Conservation (phyloP, 768 basidiomycete species). For the Pleurotus sapidus region DNA sequence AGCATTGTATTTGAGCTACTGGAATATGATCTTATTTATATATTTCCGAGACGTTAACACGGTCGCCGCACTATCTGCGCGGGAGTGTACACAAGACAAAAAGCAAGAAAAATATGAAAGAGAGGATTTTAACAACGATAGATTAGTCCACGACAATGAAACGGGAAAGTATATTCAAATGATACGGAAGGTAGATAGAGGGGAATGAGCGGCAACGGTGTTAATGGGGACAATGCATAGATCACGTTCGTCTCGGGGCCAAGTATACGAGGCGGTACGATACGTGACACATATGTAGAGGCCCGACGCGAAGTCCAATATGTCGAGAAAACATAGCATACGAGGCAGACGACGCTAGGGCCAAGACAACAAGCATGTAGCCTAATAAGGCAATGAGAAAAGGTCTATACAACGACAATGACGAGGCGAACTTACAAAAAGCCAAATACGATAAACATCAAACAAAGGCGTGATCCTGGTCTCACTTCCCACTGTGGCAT, state of each 20-base stretch:
- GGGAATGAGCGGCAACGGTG: neutral
- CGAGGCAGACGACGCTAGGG: neutral
- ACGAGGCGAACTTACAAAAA: constrained; percentile 10
- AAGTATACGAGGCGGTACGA: constrained; percentile 57
- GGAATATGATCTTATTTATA: too few species aligned
- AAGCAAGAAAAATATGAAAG: constrained; percentile 37
- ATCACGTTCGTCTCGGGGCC: constrained; percentile 68
- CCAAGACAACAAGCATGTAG: too few species aligned
- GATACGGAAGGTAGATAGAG: neutral
- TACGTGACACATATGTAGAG: constrained; percentile 58
- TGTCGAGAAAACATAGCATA: constrained; percentile 17
- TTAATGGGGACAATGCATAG: constrained; percentile 16
- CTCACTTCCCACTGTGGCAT: constrained; percentile 66
- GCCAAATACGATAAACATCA: neutral
- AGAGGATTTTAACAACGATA: neutral
- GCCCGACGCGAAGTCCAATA: constrained; percentile 30
- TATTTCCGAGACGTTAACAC: neutral
- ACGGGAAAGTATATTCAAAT: neutral
- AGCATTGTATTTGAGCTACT: too few species aligned
- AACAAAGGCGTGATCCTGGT: neutral
- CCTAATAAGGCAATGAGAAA: too few species aligned
- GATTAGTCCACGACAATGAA: neutral
- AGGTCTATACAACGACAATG: too few species aligned
- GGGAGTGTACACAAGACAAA: constrained; percentile 9
- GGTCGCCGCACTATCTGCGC: neutral